Conservation (phyloP, 2,329 filamentous ascomycete species). For the Neonectria magnoliae region DNA sequence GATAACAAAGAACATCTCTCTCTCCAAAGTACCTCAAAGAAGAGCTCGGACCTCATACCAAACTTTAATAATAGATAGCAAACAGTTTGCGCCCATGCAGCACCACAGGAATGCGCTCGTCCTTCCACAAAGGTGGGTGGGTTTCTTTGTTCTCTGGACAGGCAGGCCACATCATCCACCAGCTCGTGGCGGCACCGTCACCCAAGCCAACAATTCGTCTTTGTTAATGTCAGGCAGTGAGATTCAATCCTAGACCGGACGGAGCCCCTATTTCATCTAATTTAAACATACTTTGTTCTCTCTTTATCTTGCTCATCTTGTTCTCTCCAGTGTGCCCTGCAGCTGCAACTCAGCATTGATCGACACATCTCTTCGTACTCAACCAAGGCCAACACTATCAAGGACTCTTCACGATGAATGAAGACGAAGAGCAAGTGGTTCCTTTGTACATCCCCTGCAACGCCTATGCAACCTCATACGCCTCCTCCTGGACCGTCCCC, state of each 20-base stretch:
- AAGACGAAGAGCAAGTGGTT: neutral
- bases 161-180: neutral
- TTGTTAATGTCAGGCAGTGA: neutral
- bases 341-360: neutral
- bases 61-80: neutral
- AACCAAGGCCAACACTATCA: too few relatives aligned
- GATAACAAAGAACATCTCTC: neutral
- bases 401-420: slow-evolving; percentile 2
- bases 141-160: slow-evolving; percentile 39
- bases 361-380: neutral
- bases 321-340: neutral
- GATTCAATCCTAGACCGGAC: neutral
- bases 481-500: slow-evolving; percentile 39
- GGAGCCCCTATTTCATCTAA: too few relatives aligned
- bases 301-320: neutral
- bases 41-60: neutral
- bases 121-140: slow-evolving; percentile 21
- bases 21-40: neutral
- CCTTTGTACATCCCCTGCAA: slow-evolving; percentile 39
- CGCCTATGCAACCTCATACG: slow-evolving; percentile 41
- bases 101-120: neutral
- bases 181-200: neutral
- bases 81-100: neutral
- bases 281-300: neutral
- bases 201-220: neutral